Percentiles rank a stretch among this genome's conserved stretches.
Evolutionary conservation across 2,329 filamentous ascomycete genomes (phyloP).

Genomic region (Thermochaetoides dissita): DNA sequence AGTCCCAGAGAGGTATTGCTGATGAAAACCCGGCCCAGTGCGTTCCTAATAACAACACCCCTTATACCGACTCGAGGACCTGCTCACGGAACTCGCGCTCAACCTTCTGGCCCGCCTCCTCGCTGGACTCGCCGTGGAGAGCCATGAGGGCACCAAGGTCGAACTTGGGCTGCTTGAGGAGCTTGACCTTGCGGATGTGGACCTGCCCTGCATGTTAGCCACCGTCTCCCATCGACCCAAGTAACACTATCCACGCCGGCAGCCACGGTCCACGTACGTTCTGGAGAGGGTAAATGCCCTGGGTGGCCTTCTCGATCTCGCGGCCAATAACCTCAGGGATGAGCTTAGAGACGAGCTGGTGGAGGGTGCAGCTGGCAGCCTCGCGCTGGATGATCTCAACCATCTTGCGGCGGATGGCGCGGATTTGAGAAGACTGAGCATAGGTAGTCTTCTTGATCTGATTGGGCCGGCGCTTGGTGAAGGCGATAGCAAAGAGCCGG

Average conservation of each 20-base stretch:
- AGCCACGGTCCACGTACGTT: constrained; percentile 52
- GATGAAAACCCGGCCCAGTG: constrained; percentile 27
- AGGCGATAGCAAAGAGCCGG: constrained; percentile 96
- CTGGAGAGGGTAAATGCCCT: constrained; percentile 99
- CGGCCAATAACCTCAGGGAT: constrained; percentile 99
- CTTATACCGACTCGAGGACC: constrained; percentile 87
- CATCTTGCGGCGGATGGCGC: constrained; percentile 99
- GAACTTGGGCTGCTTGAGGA: constrained; percentile 97
- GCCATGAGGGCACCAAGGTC: constrained; percentile 91
- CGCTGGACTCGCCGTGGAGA: constrained; percentile 93
- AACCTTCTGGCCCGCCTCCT: constrained; percentile 96
- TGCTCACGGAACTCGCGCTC: constrained; percentile 99
- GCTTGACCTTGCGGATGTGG: constrained; percentile 99
- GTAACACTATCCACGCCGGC: background rate
- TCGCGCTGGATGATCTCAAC: constrained; percentile 96
- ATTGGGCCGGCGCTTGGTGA: constrained; percentile 98
- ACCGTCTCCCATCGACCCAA: background rate
- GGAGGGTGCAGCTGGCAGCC: constrained; percentile 84
- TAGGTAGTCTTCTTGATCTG: constrained; percentile 99
- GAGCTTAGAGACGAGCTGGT: constrained; percentile 94
- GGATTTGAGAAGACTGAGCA: constrained; percentile 90
- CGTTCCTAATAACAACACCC: constrained; percentile 29
- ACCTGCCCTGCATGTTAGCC: constrained; percentile 45
- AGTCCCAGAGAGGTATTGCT: constrained; percentile 30
- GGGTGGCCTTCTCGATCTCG: constrained; percentile 98